Conservation (phyloP, 2,329 filamentous ascomycete species). For the Colletotrichum phormii region DNA sequence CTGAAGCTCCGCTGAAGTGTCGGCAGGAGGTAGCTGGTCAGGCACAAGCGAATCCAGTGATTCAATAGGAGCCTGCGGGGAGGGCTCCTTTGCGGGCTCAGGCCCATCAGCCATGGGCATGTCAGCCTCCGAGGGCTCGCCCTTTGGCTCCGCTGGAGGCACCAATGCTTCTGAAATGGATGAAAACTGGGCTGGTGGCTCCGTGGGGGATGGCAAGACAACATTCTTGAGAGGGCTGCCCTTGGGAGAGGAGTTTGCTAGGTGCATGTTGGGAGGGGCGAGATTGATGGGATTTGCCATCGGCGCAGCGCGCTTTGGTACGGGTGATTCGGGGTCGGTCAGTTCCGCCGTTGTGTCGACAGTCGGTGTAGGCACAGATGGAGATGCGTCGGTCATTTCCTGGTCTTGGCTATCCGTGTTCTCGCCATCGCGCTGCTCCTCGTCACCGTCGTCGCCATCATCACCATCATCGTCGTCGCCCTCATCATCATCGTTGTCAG, state of each 20-base stretch:
- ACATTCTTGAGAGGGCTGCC: constrained; percentile 67
- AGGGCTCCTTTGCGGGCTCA: background rate
- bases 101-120: constrained; percentile 17
- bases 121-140: constrained; percentile 8
- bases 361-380: constrained; percentile 41
- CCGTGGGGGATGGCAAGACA: constrained; percentile 58
- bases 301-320: constrained; percentile 7
- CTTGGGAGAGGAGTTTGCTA: constrained; percentile 44
- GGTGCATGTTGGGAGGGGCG: constrained; percentile 43
- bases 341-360: constrained; percentile 41
- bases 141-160: constrained; percentile 11
- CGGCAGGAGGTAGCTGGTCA: constrained; percentile 8
- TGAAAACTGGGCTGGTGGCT: constrained; percentile 43
- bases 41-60: background rate
- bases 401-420: constrained; percentile 41
- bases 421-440: constrained; percentile 55
- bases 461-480: constrained; percentile 61
- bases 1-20: constrained; percentile 10
- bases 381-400: constrained; percentile 49
- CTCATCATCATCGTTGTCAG: constrained; percentile 62
- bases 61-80: constrained; percentile 6
- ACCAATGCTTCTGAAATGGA: constrained; percentile 27
- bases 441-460: constrained; percentile 59
- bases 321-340: constrained; percentile 33
- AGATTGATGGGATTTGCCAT: constrained; percentile 47